phyloP scores from a whole-genome alignment of 805 yeast species.

The Candida incommunis region DNA sequence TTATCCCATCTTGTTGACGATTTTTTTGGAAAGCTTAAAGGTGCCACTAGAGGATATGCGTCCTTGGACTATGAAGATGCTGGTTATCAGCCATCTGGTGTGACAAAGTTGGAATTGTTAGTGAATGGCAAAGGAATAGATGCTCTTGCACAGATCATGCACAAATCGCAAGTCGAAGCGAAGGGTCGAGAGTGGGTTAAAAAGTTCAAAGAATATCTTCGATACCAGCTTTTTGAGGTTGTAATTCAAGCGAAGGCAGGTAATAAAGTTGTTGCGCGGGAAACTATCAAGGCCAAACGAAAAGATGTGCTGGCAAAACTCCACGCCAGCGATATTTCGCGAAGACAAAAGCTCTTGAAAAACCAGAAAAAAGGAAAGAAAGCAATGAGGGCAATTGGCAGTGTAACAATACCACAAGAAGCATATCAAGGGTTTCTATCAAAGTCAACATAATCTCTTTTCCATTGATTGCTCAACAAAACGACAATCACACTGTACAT shows the following conservation, averaged over 20 bases:
- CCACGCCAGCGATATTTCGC: conserved; percentile 85
- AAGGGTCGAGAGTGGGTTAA: conserved; percentile 74
- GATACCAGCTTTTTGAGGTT: conserved; percentile 81
- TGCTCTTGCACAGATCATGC: conserved; percentile 86
- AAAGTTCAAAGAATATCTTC: conserved; percentile 63
- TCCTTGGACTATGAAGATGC: conserved; percentile 90
- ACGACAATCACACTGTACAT: conserved; percentile 1
- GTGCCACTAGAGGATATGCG: conserved; percentile 84
- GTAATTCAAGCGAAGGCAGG: conserved; percentile 82
- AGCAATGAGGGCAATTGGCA: conserved; percentile 65
- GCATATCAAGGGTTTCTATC: conserved; percentile 77
- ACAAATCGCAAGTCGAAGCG: conserved; percentile 55
- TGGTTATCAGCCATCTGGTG: conserved; percentile 68
- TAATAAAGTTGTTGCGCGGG: conserved; percentile 71
- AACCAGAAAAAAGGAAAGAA: conserved; percentile 93
- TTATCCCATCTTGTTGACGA: conserved; percentile 86
- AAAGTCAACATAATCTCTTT: too few relatives aligned
- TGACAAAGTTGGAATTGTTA: conserved; percentile 74
- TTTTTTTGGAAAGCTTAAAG: conserved; percentile 85
- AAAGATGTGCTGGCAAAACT: conserved; percentile 89
- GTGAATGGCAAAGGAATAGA: conserved; percentile 85
- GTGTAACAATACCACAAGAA: conserved; percentile 63
- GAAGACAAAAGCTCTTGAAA: conserved; percentile 75
- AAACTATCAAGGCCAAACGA: conserved; percentile 83
- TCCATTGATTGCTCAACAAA: too few relatives aligned